Percentiles rank a stretch among this genome's conserved stretches.
phyloP scores from a whole-genome alignment of 2,329 filamentous ascomycete species.

The Drechslerella stenobrocha region DNA sequence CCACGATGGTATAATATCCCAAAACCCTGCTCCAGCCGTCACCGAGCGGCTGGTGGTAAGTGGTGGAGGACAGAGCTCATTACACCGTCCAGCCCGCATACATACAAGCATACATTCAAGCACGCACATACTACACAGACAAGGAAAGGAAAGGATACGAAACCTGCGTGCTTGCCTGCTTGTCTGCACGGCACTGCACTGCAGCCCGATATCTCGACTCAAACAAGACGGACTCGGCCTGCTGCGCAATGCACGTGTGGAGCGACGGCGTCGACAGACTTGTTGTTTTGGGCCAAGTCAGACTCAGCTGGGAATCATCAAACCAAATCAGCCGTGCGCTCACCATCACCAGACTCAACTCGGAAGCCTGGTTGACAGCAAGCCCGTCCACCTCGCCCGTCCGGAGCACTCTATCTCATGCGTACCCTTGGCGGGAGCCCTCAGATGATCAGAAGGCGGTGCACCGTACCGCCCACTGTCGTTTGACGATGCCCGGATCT shows the following conservation, averaged over 20 bases:
- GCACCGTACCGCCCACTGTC: too few relatives aligned
- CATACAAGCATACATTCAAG: too few relatives aligned
- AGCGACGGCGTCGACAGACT: too few relatives aligned
- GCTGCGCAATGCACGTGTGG: conserved; percentile 45
- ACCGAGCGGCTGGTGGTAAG: too few relatives aligned
- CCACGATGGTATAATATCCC: neutral
- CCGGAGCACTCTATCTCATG: conserved; percentile 1
- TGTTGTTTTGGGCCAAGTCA: conserved; percentile 15
- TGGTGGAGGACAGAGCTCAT: too few relatives aligned
- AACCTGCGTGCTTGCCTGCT: neutral
- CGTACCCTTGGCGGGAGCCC: conserved; percentile 1
- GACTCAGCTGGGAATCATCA: conserved; percentile 9
- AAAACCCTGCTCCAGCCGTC: too few relatives aligned
- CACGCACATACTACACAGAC: too few relatives aligned
- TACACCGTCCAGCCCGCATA: too few relatives aligned
- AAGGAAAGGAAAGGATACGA: too few relatives aligned
- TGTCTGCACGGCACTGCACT: neutral
- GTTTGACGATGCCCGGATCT: too few relatives aligned
- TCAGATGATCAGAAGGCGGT: neutral
- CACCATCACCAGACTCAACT: neutral
- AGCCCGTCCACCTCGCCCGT: conserved; percentile 18
- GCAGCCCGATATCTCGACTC: conserved; percentile 8
- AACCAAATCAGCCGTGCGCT: conserved; percentile 44
- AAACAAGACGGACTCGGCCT: conserved; percentile 14
- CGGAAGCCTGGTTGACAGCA: conserved; percentile 39